A percentile compares a stretch with the other conserved stretches of the same genome.
Conservation (phyloP, 73 alveolate genomes). For the Uronychia setigera region DNA sequence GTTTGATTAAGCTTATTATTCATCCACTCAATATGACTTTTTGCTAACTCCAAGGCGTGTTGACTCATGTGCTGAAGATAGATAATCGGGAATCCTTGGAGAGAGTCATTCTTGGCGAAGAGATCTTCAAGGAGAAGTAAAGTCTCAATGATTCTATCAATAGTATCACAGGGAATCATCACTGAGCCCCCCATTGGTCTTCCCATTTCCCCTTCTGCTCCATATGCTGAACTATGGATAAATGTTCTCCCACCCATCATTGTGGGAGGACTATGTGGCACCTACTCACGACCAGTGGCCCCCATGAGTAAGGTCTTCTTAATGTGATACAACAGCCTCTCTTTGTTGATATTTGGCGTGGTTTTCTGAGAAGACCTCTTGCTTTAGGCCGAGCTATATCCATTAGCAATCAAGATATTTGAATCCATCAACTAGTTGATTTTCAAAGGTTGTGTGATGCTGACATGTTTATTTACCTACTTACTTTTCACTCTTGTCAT, state of each 20-base stretch:
- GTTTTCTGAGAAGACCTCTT: background rate
- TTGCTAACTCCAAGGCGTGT: background rate
- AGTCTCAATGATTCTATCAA: background rate
- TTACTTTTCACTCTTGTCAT: conserved; percentile 3
- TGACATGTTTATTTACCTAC: background rate
- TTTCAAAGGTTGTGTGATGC: background rate
- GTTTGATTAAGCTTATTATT: background rate
- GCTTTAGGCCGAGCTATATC: background rate
- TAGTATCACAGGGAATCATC: background rate
- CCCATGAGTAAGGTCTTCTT: background rate
- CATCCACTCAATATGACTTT: background rate
- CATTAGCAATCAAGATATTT: background rate
- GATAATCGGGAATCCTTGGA: background rate
- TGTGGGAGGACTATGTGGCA: background rate
- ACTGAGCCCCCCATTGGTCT: background rate
- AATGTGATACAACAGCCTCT: background rate
- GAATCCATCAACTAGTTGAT: background rate
- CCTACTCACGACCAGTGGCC: conserved; percentile 1
- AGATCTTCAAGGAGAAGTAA: background rate
- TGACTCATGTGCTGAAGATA: background rate
- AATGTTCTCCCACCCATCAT: background rate
- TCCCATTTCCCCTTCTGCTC: background rate
- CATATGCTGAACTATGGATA: background rate
- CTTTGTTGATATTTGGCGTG: background rate
- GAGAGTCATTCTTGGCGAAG: background rate